Evolutionary conservation across 805 yeast genomes (phyloP), one percentile per base, ranked within the genome.

Genomic region (Sungouiella blattae): DNA sequence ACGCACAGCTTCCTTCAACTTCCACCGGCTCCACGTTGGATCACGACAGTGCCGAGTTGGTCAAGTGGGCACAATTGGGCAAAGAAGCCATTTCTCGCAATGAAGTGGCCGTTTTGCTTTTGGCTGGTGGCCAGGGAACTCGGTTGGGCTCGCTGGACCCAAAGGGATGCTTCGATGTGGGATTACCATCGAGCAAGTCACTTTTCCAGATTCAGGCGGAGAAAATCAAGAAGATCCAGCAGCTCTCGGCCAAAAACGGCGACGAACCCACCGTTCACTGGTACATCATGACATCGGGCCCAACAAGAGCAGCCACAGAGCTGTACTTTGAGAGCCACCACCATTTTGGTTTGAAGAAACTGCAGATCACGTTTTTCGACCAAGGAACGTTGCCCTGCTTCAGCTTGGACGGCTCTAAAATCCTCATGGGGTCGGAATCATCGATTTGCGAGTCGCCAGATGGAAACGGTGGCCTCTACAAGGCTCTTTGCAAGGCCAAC

Each of bases 101-200:
- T 44, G 77, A 83, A 52, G 98, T 91, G 16, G 98, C 87, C 22
- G 91, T 93, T 4, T 70, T 93, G 28, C 69, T 93, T 34, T 83
- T 93, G 85, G 97, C 99, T 9, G 99, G 99, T 37, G 99, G 99
- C 32, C 98, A 93, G 61, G 99, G 99, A 21, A 85, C 97, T 6
- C 73, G 99, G 43, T 69, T 93, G 36, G 98, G 98, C 1, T 87
- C 96, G 1, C 66, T 79, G 4, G 77, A 68, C 17, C 99, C 99
- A 24, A 93, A 93, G 61, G 99, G 99, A 1, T 91, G 97, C 61
- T 93, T 78, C 56, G 77, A 91, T 57, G 81, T 93, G 41, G 83
- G 83, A 0, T 73, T 93, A 32, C 96, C 96, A 1, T 85, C 95
- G 2, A 71, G 73, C 22, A 87, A 87, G 57, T 77, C 95, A 1